Conservation (phyloP, 176 grass and related monocot species). For the Tillandsia leiboldiana region DNA sequence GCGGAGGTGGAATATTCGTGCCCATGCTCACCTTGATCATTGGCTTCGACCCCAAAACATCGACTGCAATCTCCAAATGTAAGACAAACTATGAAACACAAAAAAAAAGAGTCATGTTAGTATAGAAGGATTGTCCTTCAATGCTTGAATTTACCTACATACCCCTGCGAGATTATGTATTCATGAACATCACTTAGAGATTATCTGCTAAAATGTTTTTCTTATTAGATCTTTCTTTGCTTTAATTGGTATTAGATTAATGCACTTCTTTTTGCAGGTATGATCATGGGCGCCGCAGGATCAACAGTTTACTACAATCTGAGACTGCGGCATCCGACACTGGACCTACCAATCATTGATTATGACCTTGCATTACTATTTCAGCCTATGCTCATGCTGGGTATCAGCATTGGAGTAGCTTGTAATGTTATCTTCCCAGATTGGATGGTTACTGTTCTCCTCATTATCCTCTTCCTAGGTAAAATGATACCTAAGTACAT, state of each 20-base stretch:
- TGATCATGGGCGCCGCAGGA: slow-evolving; percentile 16
- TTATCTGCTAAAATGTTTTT: background rate
- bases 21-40: slow-evolving; percentile 17
- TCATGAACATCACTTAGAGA: background rate
- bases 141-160: background rate
- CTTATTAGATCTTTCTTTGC: background rate
- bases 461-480: slow-evolving; percentile 15
- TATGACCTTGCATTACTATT: slow-evolving; percentile 14
- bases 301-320: slow-evolving; percentile 16
- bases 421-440: slow-evolving; percentile 15
- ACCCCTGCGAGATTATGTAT: too few species aligned
- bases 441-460: slow-evolving; percentile 19
- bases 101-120: background rate
- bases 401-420: slow-evolving; percentile 15
- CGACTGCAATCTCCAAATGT: slow-evolving; percentile 14
- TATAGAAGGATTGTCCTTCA: background rate
- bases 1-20: slow-evolving; percentile 12
- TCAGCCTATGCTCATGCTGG: slow-evolving; percentile 17
- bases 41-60: slow-evolving; percentile 13
- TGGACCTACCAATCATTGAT: slow-evolving; percentile 17
- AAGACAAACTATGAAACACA: background rate
- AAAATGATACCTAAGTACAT: background rate
- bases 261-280: slow-evolving; percentile 5
- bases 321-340: background rate
- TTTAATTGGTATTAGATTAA: background rate